Base-by-base conservation (phyloP, 257 asterid genomes). In the Solanum pimpinellifolium region DNA sequence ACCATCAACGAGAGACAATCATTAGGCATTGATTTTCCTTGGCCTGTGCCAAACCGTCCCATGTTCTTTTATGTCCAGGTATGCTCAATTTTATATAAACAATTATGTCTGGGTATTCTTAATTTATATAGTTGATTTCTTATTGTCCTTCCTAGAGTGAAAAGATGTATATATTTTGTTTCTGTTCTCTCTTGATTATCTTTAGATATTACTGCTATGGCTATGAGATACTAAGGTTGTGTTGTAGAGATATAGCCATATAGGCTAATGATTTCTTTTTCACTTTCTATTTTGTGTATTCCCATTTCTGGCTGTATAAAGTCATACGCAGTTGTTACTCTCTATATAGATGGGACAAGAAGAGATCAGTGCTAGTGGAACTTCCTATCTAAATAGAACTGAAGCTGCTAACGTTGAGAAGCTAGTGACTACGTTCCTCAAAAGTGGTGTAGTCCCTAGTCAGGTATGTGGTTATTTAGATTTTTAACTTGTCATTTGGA, bases 21-120 rank as follows among this genome's bases (percentile, higher is more conserved):
- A 65, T 94, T 97, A 83, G 99, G 99, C 90, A 95, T 97, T 91
- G 99, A 97, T 92, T 97, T 97, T 85, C 99, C 99, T 65, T 95
- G 99, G 99, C 99, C 98, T 44, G 98, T 97, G 88, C 99, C 99
- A 44, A 95, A 94, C 90, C 95, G 99, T 78, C 99, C 99, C 84
- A 97, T 95, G 99, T 96, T 97, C 92, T 97, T 97, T 89, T 97
- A 97, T 89, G 99, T 97, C 83, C 99, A 97, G 99, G 99, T 95
- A 91, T 76, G 39, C 25, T 77, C 65, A 70, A 70, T 31, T 69
- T 52, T 14, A 31, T 70, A 1, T 7, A 70, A 70, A 68, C 5
- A 29, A 70, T 14, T 31, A 15, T 70, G 12, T 70, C 42, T 13
- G 1, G n/a, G 76, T 70, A 7, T 18, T 72, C n/a, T 16, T 42